Base-by-base conservation (phyloP, 768 basidiomycete species). In the Podaxis sp. region DNA sequence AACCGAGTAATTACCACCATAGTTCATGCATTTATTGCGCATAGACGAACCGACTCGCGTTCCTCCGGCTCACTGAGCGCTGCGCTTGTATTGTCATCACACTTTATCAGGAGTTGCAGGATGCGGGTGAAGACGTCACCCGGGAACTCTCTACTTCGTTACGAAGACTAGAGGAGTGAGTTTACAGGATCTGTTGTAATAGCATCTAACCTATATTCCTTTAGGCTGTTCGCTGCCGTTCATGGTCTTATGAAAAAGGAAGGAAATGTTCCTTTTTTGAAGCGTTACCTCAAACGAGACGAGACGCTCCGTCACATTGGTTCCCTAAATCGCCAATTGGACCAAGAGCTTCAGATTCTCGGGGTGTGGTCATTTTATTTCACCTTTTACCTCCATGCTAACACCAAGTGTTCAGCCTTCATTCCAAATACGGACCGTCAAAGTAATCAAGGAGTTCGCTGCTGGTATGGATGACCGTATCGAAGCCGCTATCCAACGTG, bases 271-370 rank as follows among this genome's bases (percentile, higher is more conserved):
- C 88, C 91, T 0, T 93, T 92, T 75, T 73, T 94, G 65, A 90
- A 91, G 72, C 80, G 90, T 3, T 93, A 90, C 68, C 79, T 94
- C 41, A 86, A 86, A 69, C 83, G 89, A 47, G 87, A 90, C 41
- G 90, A 93, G 65, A 87, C 87, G 29, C 69, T 80, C 15, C 74
- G 76, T 2, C 80, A 83, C 36, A 84, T 93, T 13, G 64, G 72
- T 0, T 76, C 60, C 1, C 86, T 87, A 56, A 83, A 87, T 59
- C 74, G 76, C 8, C 76, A 75, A 4, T 79, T 93, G 22, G 78
- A 77, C 4, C 85, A 90, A 59, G 85, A 85, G 3, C 71, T 89
- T 43, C 72, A 73, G n/a, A 77, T 86, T 69, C 88, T 90, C 68
- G 76, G 82, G 37, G 82, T 84, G 61, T 46, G 79, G 19, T 71